A percentile compares a stretch with the other conserved stretches of the same genome.
phyloP scores from a whole-genome alignment of 139 green algal species.

The Volvox africanus region DNA sequence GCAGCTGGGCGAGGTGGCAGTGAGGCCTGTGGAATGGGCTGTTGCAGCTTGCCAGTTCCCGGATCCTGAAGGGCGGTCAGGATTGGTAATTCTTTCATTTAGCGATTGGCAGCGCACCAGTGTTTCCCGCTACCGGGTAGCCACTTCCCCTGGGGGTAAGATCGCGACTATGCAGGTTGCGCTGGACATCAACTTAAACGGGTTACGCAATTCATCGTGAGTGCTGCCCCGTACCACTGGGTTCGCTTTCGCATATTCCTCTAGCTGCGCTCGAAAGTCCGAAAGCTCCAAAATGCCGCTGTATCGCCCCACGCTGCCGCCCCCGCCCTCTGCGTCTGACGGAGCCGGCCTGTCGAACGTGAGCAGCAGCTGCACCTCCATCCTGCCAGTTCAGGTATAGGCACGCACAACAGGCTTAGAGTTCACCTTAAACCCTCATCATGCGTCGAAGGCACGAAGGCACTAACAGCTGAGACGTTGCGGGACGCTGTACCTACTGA shows the following conservation, averaged over 20 bases:
- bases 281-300: not conserved
- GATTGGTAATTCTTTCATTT: too few species aligned
- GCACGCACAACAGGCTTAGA: too few species aligned
- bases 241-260: not conserved
- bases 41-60: not conserved
- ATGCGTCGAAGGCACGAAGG: not conserved
- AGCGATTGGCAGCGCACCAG: too few species aligned
- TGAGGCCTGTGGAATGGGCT: not conserved
- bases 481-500: constrained; percentile 21
- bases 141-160: too few species aligned
- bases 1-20: constrained; percentile 17
- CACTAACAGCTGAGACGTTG: not conserved
- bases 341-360: constrained; percentile 35
- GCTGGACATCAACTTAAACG: too few species aligned
- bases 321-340: not conserved
- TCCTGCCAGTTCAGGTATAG: constrained; percentile 1
- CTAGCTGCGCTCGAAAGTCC: not conserved
- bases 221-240: not conserved
- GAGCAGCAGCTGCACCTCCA: constrained; percentile 47
- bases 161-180: too few species aligned
- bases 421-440: too few species aligned
- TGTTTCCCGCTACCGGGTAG: too few species aligned
- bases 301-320: constrained; percentile 8
- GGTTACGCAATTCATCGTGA: too few species aligned
- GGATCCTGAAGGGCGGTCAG: not conserved